Conservation (phyloP, 2,329 filamentous ascomycete genomes). For the Geoglossum cookeanum region DNA sequence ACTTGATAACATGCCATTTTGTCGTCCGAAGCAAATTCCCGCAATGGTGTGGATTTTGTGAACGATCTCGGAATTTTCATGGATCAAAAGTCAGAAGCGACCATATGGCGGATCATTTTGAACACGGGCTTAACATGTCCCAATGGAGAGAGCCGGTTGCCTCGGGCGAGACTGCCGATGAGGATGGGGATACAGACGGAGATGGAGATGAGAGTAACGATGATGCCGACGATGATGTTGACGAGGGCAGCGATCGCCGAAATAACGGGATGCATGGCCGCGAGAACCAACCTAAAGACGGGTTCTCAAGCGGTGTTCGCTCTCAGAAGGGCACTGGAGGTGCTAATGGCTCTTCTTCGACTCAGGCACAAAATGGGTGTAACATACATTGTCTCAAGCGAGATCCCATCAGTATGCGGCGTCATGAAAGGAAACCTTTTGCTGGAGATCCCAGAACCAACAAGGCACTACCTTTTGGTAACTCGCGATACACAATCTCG, state of each 20-base stretch:
- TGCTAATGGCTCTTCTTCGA: too few relatives aligned
- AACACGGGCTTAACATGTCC: conserved; percentile 18
- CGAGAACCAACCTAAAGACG: conserved; percentile 14
- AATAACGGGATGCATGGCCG: too few relatives aligned
- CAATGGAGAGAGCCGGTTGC: neutral
- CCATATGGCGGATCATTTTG: conserved; percentile 20
- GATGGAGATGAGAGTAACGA: conserved; percentile 11
- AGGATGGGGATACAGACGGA: conserved; percentile 7
- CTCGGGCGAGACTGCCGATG: conserved; percentile 16
- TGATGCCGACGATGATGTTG: conserved; percentile 11
- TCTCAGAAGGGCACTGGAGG: too few relatives aligned
- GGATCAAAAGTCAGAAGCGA: conserved; percentile 20
- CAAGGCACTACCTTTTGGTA: too few relatives aligned
- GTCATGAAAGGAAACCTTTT: too few relatives aligned
- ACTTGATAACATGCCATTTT: conserved; percentile 16
- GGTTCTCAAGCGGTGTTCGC: too few relatives aligned
- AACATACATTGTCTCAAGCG: too few relatives aligned
- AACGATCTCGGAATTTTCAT: conserved; percentile 15
- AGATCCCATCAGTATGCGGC: too few relatives aligned
- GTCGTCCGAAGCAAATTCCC: conserved; percentile 19
- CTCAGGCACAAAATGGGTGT: too few relatives aligned
- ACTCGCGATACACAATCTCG: too few relatives aligned
- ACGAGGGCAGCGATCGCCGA: too few relatives aligned
- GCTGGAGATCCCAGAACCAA: too few relatives aligned
- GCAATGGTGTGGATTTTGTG: conserved; percentile 19